A percentile compares a stretch with the other conserved stretches of the same genome.
Evolutionary conservation across 1,139 yeast species (phyloP).

Genomic region (Lodderomyces pseudojiufengensis): DNA sequence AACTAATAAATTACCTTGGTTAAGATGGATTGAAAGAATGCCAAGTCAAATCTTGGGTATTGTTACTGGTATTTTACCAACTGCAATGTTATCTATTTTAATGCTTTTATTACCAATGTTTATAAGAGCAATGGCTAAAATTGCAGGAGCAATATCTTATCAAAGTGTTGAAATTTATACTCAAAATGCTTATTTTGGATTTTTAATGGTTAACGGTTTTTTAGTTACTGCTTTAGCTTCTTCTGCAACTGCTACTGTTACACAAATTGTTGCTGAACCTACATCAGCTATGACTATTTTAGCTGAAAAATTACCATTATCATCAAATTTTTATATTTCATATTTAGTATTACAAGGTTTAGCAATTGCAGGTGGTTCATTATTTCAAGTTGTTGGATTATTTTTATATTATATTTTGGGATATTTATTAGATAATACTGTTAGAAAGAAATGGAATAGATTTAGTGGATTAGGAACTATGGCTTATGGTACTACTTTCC

Average conservation of each 20-base stretch:
- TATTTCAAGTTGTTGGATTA: constrained; percentile 74
- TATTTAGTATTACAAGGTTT: constrained; percentile 79
- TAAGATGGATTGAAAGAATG: constrained; percentile 60
- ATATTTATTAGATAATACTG: constrained; percentile 66
- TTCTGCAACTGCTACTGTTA: constrained; percentile 70
- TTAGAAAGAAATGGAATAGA: constrained; percentile 82
- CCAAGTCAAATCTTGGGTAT: constrained; percentile 59
- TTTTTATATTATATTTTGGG: constrained; percentile 71
- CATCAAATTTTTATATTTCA: constrained; percentile 81
- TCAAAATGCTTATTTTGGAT: constrained; percentile 70
- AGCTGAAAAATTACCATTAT: constrained; percentile 75
- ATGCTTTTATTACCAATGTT: constrained; percentile 79
- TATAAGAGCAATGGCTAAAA: constrained; percentile 65
- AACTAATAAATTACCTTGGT: constrained; percentile 55
- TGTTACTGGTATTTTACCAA: constrained; percentile 74
- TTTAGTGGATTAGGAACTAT: constrained; percentile 58
- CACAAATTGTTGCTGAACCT: constrained; percentile 64
- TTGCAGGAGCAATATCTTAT: constrained; percentile 61
- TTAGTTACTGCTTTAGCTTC: constrained; percentile 68
- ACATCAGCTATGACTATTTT: constrained; percentile 62
- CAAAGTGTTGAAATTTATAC: constrained; percentile 69
- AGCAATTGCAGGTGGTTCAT: constrained; percentile 71
- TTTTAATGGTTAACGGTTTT: constrained; percentile 68
- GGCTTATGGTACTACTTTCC: constrained; percentile 89
- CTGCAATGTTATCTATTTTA: constrained; percentile 60